Conservation (phyloP, 371 early-diverging fungal species). For the Choanephora cucurbitarum region DNA sequence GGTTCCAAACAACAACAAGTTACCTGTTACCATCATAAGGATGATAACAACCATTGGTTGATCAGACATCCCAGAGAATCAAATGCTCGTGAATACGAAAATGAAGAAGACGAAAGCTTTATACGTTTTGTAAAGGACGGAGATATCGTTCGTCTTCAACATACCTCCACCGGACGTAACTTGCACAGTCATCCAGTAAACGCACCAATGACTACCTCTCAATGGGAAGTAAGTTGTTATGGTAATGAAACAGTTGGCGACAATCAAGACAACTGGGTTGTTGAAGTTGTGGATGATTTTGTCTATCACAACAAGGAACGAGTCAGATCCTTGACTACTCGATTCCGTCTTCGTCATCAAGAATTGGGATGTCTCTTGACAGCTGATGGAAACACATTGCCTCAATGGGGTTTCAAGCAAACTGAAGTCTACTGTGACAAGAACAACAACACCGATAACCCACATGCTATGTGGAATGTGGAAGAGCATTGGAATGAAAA, state of each 20-base stretch:
- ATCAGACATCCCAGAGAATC: conserved; percentile 49
- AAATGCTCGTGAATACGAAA: conserved; percentile 33
- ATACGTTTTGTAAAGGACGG: conserved; percentile 75
- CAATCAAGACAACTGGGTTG: conserved; percentile 86
- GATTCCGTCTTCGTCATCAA: conserved; percentile 85
- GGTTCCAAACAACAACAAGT: conserved; percentile 97
- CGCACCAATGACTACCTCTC: conserved; percentile 82
- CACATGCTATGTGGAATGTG: conserved; percentile 94
- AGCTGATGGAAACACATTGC: conserved; percentile 79
- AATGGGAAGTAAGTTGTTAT: conserved; percentile 91
- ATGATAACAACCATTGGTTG: conserved; percentile 96
- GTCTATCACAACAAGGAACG: conserved; percentile 44
- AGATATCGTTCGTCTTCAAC: conserved; percentile 83
- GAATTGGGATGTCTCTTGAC: conserved; percentile 82
- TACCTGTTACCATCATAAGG: conserved; percentile 98
- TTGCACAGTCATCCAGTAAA: conserved; percentile 83
- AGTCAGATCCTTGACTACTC: conserved; percentile 82
- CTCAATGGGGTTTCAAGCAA: conserved; percentile 99
- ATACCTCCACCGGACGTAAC: conserved; percentile 72
- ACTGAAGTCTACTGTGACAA: conserved; percentile 91
- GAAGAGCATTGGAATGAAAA: conserved; percentile 86
- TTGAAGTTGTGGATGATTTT: conserved; percentile 83
- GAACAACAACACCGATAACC: conserved; percentile 56
- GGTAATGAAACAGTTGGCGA: conserved; percentile 76
- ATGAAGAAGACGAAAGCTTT: conserved; percentile 42